phyloP scores from a whole-genome alignment of 2,329 filamentous ascomycete species.

The Allantophomopsis cytisporea region DNA sequence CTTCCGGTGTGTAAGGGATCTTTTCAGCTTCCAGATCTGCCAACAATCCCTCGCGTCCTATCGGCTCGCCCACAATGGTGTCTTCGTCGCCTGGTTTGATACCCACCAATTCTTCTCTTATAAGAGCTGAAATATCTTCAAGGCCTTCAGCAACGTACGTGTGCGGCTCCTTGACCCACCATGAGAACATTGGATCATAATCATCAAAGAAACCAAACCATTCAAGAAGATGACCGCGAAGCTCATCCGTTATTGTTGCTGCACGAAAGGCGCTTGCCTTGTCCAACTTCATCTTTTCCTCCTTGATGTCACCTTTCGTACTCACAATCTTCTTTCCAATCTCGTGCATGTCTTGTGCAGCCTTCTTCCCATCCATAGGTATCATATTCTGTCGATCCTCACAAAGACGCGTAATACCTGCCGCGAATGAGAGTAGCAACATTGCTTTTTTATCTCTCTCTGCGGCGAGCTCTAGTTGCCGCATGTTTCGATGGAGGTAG shows the following conservation, averaged over 20 bases:
- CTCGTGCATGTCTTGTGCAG: conserved; percentile 26
- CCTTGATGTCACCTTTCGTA: conserved; percentile 21
- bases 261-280: conserved; percentile 32
- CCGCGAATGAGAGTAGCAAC: conserved; percentile 29
- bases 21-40: conserved; percentile 39
- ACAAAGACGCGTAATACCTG: conserved; percentile 26
- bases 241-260: conserved; percentile 23
- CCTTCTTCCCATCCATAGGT: conserved; percentile 25
- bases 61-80: conserved; percentile 41
- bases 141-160: conserved; percentile 23
- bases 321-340: conserved; percentile 19
- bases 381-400: conserved; percentile 31
- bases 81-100: conserved; percentile 27
- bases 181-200: conserved; percentile 42
- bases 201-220: conserved; percentile 35
- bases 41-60: conserved; percentile 34
- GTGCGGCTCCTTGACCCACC: conserved; percentile 37
- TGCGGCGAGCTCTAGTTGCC: conserved; percentile 25
- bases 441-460: conserved; percentile 21
- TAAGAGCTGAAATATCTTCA: conserved; percentile 18
- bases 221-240: conserved; percentile 29
- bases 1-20: conserved; percentile 43
- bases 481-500: conserved; percentile 20
- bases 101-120: conserved; percentile 30
- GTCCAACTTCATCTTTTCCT: conserved; percentile 18